These are phyloP conservation scores for Withania somnifera DNA, from an alignment of 305 asterid species.

Conservation along the genomic window DNA sequence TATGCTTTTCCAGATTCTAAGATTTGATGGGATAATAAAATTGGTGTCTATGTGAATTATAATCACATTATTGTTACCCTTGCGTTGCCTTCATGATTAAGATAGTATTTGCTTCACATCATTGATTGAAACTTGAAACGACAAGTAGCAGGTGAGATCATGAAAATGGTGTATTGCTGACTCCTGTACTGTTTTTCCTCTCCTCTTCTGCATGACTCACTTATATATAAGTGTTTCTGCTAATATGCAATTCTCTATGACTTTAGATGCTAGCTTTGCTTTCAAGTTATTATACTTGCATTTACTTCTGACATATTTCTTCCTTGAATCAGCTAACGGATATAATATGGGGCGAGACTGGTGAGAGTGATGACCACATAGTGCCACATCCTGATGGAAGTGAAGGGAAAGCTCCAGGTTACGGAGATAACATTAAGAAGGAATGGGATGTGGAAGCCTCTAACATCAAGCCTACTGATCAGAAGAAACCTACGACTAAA, in stretches of 20 bases:
- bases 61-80: background rate
- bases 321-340: slow-evolving; percentile 51
- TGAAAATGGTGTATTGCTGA: background rate
- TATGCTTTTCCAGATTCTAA: background rate
- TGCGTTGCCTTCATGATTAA: background rate
- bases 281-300: background rate
- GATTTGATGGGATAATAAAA: background rate
- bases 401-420: slow-evolving; percentile 35
- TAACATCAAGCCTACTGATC: slow-evolving; percentile 24
- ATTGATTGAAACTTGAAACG: background rate
- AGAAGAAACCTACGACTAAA: slow-evolving; percentile 31
- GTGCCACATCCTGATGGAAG: slow-evolving; percentile 67
- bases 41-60: background rate
- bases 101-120: background rate
- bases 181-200: background rate
- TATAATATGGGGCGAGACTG: slow-evolving; percentile 75
- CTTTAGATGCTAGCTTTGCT: background rate
- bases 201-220: background rate
- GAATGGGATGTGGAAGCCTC: slow-evolving; percentile 35
- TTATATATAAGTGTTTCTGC: background rate
- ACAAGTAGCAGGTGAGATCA: background rate
- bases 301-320: background rate
- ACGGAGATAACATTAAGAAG: slow-evolving; percentile 35
- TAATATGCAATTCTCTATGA: background rate
- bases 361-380: slow-evolving; percentile 62